Evolutionary conservation across 768 basidiomycete species (phyloP), one percentile per base, ranked within the genome.

Genomic region (Calvatia gigantea): DNA sequence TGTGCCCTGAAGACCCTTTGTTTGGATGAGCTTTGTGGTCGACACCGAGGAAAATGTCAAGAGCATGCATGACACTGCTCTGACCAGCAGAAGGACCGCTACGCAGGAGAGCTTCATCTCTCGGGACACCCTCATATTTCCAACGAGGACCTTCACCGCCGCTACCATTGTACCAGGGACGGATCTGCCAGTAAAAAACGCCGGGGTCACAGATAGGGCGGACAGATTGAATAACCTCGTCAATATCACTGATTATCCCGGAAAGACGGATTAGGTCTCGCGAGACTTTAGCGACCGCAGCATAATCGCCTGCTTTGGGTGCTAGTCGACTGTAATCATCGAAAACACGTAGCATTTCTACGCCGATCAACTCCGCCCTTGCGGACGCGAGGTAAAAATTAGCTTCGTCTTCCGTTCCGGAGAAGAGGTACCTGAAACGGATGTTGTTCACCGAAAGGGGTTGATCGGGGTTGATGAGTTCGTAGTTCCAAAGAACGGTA

Each of bases 31-130:
- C 85, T 60, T 87, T 87, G 71, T 92, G 89, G 71, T 98, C 87
- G 68, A 97, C 86, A 58, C 93, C 90, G 45, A 92, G 80, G 76
- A 92, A 91, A 69, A 94, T 72, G 66, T 91, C 90, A 21, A 91
- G 73, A 7, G 90, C 86, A 61, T 86, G 91, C 77, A 99, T 93
- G 53, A 95, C 81, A 48, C 86, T 87, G 69, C 91, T 94, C 74
- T 99, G 96, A 1, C 96, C 96, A 1, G 94, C 96, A 8, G 91
- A 94, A 21, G 96, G 95, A 0, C 96, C 96, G 56, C 85, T 88
- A 51, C 86, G 79, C 58, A 88, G 84, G 37, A 91, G 80, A 48
- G 73, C 68, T 27, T 81, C 75, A 25, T 74, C 76, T 29, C 81
- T 72, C 4, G 77, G 75, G 6, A 91, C 83, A 0, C 91, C 93